Base-by-base conservation (phyloP, 257 asterid species). In the Prunella vulgaris region DNA sequence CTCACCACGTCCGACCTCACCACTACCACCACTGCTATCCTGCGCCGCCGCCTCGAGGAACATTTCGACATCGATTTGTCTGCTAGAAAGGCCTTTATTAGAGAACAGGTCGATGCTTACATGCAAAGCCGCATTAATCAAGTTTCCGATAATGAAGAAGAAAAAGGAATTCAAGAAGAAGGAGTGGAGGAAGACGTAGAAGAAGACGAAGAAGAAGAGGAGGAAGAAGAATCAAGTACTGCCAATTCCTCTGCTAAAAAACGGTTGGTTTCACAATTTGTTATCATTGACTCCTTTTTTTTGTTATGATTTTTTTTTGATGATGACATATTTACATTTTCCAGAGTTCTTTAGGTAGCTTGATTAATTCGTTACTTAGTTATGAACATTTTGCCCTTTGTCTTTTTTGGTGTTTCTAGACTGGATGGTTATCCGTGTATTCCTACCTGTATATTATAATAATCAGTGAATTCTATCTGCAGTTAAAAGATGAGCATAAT, bases 31-130 rank as follows among this genome's bases (percentile, higher is more conserved):
- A 87, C 82, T 2, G 74, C 87, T 5, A 71, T 63, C 71, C 90
- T 89, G 63, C 96, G 97, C 69, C 92, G 97, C 57, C 83, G 88
- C 33, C 87, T 94, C 9, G 97, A 91, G 84, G 84, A 81, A 3
- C 95, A 91, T 64, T 94, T 91, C 56, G 89, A 81, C 64, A 84
- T 93, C 84, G 93, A 90, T 87, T 90, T 93, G 82, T 85, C 96
- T 12, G 88, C 75, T 51, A 85, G 82, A 37, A 90, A 88, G 78
- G 82, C 79, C 30, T 88, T 93, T 46, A 84, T 88, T 14, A 77
- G 96, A 51, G 91, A 90, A 30, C 96, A 91, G 82, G 86, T 94
- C 58, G 95, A 91, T 81, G 40, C 49, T 5, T 88, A 79, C 79
- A 83, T 94, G 75, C 95, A 90, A 59, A 79, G 44, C 69, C 85